Percentiles rank a stretch among this genome's conserved stretches.
Evolutionary conservation across 352 stramenopile species (phyloP).

Genomic region (Lagenidium sp.): DNA sequence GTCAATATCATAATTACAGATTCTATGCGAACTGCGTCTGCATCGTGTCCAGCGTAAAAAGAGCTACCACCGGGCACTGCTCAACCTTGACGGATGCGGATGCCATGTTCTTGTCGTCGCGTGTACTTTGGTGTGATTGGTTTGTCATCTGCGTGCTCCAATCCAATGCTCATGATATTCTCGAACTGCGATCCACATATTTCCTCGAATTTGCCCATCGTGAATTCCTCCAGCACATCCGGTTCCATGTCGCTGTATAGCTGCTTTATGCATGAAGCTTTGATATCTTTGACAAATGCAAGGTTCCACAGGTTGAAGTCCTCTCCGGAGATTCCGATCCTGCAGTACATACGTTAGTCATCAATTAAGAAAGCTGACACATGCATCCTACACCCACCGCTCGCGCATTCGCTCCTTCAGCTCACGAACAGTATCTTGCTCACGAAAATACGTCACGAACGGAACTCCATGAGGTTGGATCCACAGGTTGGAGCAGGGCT

Average conservation of each 20-base stretch:
- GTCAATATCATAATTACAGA: no score
- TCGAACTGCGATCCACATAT: slow-evolving; percentile 46
- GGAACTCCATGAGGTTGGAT: slow-evolving; percentile 72
- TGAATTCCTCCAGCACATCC: slow-evolving; percentile 33
- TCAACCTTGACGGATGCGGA: slow-evolving; percentile 76
- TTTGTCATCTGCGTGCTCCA: slow-evolving; percentile 66
- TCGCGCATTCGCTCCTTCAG: slow-evolving; percentile 62
- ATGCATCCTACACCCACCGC: slow-evolving; percentile 6
- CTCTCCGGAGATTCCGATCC: slow-evolving; percentile 57
- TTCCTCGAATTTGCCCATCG: slow-evolving; percentile 54
- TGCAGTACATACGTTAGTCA: slow-evolving; percentile 14
- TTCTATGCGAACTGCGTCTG: no score
- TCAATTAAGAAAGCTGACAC: not conserved
- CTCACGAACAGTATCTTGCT: slow-evolving; percentile 50
- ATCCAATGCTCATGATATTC: slow-evolving; percentile 39
- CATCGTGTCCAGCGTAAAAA: no score
- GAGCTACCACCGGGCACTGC: no score
- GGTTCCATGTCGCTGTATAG: slow-evolving; percentile 60
- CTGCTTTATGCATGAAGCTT: slow-evolving; percentile 40
- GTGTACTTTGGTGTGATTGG: slow-evolving; percentile 15
- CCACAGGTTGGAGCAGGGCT: slow-evolving; percentile 39
- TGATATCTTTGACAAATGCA: slow-evolving; percentile 65
- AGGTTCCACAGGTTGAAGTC: slow-evolving; percentile 68
- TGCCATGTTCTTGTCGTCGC: slow-evolving; percentile 72
- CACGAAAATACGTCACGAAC: slow-evolving; percentile 50